These are phyloP conservation scores for Datura wrightii DNA, from an alignment of 257 asterid genomes.

Conservation along the genomic window DNA sequence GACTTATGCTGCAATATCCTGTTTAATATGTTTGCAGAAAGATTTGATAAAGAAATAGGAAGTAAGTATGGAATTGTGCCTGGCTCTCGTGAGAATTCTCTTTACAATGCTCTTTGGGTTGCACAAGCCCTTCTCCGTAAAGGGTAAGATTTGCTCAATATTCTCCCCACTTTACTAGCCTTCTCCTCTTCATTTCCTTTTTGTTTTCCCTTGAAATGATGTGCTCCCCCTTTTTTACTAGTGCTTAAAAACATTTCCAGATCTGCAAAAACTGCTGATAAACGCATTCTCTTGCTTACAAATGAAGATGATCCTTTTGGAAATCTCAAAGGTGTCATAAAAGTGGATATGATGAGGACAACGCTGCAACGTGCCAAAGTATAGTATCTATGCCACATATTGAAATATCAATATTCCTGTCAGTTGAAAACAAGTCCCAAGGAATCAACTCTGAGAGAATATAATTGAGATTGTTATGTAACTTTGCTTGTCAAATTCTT, in stretches of 20 bases:
- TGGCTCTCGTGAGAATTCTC: conserved; percentile 92
- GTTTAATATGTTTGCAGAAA: conserved; percentile 59
- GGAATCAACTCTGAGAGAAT: not conserved
- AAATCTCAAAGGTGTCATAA: conserved; percentile 73
- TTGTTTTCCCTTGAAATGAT: conserved; percentile 27
- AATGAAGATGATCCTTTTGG: conserved; percentile 99
- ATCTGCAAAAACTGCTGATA: conserved; percentile 79
- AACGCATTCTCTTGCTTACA: conserved; percentile 82
- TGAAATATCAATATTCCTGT: not conserved
- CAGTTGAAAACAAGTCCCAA: conserved; percentile 8
- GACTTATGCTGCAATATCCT: conserved; percentile 8
- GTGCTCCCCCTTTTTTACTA: conserved; percentile 32
- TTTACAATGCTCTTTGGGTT: conserved; percentile 95
- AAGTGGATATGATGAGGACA: conserved; percentile 94
- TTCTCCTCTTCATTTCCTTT: conserved; percentile 27
- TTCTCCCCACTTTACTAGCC: conserved; percentile 9
- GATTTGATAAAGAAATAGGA: conserved; percentile 74
- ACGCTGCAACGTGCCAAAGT: conserved; percentile 96
- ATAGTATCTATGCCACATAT: conserved; percentile 32
- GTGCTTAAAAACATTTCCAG: conserved; percentile 48
- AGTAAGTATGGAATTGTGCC: conserved; percentile 81
- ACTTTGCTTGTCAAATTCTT: conserved; percentile 26
- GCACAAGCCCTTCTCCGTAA: conserved; percentile 96
- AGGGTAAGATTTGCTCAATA: conserved; percentile 55
- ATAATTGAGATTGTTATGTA: not conserved